Conservation (phyloP, 129 eudicot species). For the Centrapalus pauciflorus region DNA sequence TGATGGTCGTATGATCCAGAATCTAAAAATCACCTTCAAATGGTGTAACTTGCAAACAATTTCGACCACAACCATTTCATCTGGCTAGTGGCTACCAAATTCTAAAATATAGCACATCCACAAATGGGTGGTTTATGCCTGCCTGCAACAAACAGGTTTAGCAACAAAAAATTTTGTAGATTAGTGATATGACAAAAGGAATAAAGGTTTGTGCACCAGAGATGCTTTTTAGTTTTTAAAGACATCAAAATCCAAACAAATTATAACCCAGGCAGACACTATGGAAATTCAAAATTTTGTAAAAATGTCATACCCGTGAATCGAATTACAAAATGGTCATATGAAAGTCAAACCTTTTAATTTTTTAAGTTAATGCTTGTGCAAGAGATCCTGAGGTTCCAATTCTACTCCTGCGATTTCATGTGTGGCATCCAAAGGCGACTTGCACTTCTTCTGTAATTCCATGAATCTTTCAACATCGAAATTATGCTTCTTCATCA, state of each 20-base stretch:
- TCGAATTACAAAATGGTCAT: background rate
- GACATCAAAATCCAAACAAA: background rate
- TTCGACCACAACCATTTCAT: too few relatives aligned
- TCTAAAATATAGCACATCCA: too few relatives aligned
- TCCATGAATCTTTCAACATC: conserved; percentile 59
- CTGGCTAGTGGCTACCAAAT: too few relatives aligned
- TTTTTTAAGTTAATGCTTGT: conserved; percentile 28
- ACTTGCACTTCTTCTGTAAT: conserved; percentile 57
- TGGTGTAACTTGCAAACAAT: too few relatives aligned
- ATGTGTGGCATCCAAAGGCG: conserved; percentile 46
- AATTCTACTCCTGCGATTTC: conserved; percentile 42
- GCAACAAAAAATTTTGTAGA: too few relatives aligned
- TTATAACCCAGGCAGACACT: conserved; percentile 1
- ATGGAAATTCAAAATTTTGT: conserved; percentile 2
- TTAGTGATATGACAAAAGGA: too few relatives aligned
- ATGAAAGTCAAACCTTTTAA: conserved; percentile 7
- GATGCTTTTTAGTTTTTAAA: too few relatives aligned
- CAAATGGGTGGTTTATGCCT: too few relatives aligned
- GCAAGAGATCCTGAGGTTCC: conserved; percentile 49
- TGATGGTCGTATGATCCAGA: too few relatives aligned
- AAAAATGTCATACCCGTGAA: background rate
- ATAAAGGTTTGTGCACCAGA: too few relatives aligned
- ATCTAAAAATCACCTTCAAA: too few relatives aligned
- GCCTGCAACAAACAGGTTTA: too few relatives aligned
- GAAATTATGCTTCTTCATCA: conserved; percentile 59